A percentile compares a stretch with the other conserved stretches of the same genome.
phyloP scores from a whole-genome alignment of 2,329 filamentous ascomycete species.

The Bipolaris zeicola region DNA sequence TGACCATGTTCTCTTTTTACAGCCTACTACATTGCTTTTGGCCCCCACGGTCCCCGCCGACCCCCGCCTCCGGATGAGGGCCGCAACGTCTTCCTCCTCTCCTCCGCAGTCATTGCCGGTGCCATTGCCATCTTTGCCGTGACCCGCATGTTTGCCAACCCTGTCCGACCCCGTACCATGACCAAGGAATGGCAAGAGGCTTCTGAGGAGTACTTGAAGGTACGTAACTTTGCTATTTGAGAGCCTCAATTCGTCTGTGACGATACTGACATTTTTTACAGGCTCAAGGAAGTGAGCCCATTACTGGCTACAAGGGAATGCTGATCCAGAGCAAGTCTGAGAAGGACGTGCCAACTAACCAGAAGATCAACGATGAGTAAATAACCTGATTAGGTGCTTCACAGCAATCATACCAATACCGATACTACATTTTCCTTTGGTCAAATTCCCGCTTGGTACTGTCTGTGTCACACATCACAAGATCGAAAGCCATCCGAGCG shows the following conservation, averaged over 20 bases:
- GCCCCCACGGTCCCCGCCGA: constrained; percentile 91
- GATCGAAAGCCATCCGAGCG: constrained; percentile 32
- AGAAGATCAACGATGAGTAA: constrained; percentile 44
- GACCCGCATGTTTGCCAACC: constrained; percentile 72
- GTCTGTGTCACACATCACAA: constrained; percentile 42
- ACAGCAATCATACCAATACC: constrained; percentile 38
- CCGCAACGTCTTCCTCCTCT: constrained; percentile 77
- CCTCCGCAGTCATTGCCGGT: constrained; percentile 68
- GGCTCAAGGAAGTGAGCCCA: constrained; percentile 47
- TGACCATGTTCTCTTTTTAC: constrained; percentile 37
- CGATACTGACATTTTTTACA: constrained; percentile 29
- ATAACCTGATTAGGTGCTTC: constrained; percentile 25
- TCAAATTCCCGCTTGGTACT: constrained; percentile 45
- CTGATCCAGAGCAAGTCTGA: constrained; percentile 48
- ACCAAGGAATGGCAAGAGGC: constrained; percentile 96
- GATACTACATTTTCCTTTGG: constrained; percentile 45
- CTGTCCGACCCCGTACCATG: constrained; percentile 78
- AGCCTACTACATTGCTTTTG: constrained; percentile 99
- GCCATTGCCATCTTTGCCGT: constrained; percentile 73
- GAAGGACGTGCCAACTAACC: constrained; percentile 32
- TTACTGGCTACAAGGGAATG: constrained; percentile 50
- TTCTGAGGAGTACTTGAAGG: constrained; percentile 91
- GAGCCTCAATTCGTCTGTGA: not conserved
- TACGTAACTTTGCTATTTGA: constrained; percentile 54
- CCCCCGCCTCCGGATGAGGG: constrained; percentile 81